phyloP scores from a whole-genome alignment of 2,329 filamentous ascomycete species.

The Alternaria sp. region DNA sequence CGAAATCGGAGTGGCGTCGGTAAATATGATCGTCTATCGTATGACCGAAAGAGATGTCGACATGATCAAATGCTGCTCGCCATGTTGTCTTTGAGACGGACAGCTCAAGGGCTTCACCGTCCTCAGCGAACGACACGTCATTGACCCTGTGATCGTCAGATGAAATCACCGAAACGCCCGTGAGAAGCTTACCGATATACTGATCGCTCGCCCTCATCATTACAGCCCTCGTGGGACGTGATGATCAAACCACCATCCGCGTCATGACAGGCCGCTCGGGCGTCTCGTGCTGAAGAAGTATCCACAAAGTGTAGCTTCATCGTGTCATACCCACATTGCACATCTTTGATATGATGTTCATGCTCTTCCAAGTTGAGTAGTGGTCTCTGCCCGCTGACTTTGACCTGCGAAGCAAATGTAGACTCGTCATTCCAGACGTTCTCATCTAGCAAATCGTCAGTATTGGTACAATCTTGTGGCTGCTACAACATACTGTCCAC shows the following conservation, averaged over 20 bases:
- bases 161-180: neutral
- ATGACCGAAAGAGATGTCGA: slow-evolving; percentile 43
- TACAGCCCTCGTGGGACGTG: slow-evolving; percentile 47
- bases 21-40: slow-evolving; percentile 38
- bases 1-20: slow-evolving; percentile 38
- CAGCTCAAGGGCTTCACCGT: slow-evolving; percentile 36
- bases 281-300: slow-evolving; percentile 30
- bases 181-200: slow-evolving; percentile 38
- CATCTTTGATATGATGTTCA: slow-evolving; percentile 41
- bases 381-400: slow-evolving; percentile 39
- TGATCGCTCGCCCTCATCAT: slow-evolving; percentile 44
- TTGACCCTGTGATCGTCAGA: slow-evolving; percentile 27
- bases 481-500: slow-evolving; percentile 35
- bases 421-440: slow-evolving; percentile 29
- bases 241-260: slow-evolving; percentile 40
- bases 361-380: slow-evolving; percentile 47
- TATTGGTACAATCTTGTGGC: neutral
- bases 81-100: slow-evolving; percentile 30
- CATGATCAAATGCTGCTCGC: slow-evolving; percentile 38
- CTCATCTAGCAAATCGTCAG: slow-evolving; percentile 24
- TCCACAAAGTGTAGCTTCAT: slow-evolving; percentile 43
- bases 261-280: slow-evolving; percentile 31
- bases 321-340: slow-evolving; percentile 33
- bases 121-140: slow-evolving; percentile 26
- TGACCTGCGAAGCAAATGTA: slow-evolving; percentile 46